Evolutionary conservation across 768 basidiomycete genomes (phyloP), one percentile per base, ranked within the genome.

Genomic region (Podaxis sp.): DNA sequence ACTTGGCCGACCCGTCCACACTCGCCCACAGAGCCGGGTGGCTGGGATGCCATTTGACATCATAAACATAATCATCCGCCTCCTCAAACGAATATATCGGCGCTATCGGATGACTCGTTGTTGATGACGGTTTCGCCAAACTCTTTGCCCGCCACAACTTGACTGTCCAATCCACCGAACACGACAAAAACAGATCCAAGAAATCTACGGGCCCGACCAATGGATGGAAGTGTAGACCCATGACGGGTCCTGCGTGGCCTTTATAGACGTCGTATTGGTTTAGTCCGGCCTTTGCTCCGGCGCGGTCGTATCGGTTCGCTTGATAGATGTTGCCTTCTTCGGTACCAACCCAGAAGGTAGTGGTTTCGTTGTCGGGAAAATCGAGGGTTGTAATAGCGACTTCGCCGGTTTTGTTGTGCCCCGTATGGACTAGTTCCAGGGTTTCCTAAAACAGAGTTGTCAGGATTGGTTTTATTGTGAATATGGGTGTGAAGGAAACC

Each of bases 271-370:
- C 96, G 69, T 89, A 85, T 69, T 91, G 90, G 69, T 97, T 93
- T 57, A 99, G 78, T 1, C 97, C 97, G 1, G 97, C 95, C 73
- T 99, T 99, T 11, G 94, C 86, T 1, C 96, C 95, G 0, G 97
- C 97, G 16, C 97, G 90, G 70, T 98, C 97, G 70, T 97, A 95
- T 40, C 97, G 85, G 71, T 98, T 93, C 1, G 96, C 96, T 69
- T 95, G 93, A 70, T 98, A 98, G 21, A 99, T 84, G 65, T 92
- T 93, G 6, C 97, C 97, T 76, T 99, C 97, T 72, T 99, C 97
- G 3, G 97, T 99, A 0, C 97, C 97, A 21, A 97, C 90, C 87
- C 91, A 96, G 77, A 98, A 97, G 10, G 94, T 93, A 1, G 95
- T 91, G 1, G 95, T 96, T 74, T 98, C 97, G 69, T 93, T 95